Base-by-base conservation (phyloP, 2,329 filamentous ascomycete species). In the Akanthomyces muscarius region DNA sequence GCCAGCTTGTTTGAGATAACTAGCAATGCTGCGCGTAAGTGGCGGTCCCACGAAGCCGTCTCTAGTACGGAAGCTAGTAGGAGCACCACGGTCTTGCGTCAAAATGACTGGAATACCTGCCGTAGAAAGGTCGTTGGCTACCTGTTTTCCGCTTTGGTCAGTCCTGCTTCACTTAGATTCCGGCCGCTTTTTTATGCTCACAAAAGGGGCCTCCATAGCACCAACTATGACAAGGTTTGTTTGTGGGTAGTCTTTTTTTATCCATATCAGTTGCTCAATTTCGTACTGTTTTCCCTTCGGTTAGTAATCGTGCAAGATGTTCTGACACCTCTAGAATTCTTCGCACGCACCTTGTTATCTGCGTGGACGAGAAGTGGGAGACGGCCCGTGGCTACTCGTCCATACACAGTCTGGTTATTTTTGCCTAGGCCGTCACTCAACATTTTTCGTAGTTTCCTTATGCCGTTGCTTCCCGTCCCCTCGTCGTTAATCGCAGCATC, bases 41-140 rank as follows among this genome's bases (percentile, higher is more conserved):
- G 79, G 79, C 4, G 78, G 78, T 0, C 79, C 79, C 0, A 75
- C 69, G 0, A 80, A 70, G 3, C 72, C 69, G 50, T 77, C 71
- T 13, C 71, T 71, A 47, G 72, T 75, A 7, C 77, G 73, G 69
- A 75, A 80, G 16, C 47, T 63, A 45, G 72, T 69, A 0, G 72
- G 72, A 5, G 68, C 75, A 1, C 71, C 70, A 3, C 76, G 74
- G 47, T 72, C 73, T 16, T 70, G 72, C n/a, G 76, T 75, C 3
- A 81, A 69, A 28, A 81, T 78, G n/a, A 80, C 69, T 3, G 78
- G 74, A 30, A 81, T 75, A 18, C 70, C 68, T n/a, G 75, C 72
- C 28, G 69, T 67, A 5, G 77, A 76, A 4, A 80, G 71, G 30
- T 78, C 74, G 25, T 72, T 66, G 16, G 76, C 77, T 5, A 78